Base-by-base conservation (phyloP, 805 yeast genomes). In the Sporopachydermia lactativora region DNA sequence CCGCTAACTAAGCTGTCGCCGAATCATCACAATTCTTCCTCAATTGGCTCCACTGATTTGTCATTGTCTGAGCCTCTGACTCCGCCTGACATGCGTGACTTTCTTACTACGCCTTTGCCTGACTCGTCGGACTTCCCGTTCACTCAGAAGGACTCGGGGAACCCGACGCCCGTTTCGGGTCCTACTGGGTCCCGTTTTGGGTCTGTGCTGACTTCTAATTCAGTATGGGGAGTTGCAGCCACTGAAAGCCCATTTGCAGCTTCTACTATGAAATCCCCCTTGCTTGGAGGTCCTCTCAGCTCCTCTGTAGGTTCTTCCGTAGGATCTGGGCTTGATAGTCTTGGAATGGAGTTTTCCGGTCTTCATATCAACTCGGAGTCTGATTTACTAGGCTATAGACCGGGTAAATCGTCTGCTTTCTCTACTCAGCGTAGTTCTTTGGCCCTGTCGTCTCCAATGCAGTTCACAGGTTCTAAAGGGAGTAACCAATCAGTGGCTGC, bases 81-180 rank as follows among this genome's bases (percentile, higher is more conserved):
- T 37, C 45, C 45, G 14, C 45, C 45, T 14, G 45, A 41, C 18
- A 37, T 15, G 38, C 5, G 37, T 17, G 15, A 18, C 42, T 11
- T 8, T 17, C 5, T 17, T 36, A n/a, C 42, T 18, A 19, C 41
- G 41, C 8, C 45, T 3, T 35, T 48, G 16, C 35, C 38, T 35
- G 42, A 36, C 31, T 39, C 34, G 15, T 40, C 39, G 1, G 18
- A 40, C 24, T 45, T 45, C 11, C 48, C 48, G 5, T 45, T 48
- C 15, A 46, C 41, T 5, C 43, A 40, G 18, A 36, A 40, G 34
- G 34, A 37, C 16, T 35, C 38, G 15, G 19, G 19, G 15, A n/a
- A 18, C 39, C 17, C 39, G 4, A 16, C n/a, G 11, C 37, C 40
- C 6, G n/a, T 34, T 13, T 15, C 35, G 39, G 46, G 43, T 17